Base-by-base conservation (phyloP, 345 rosid species). In the Schrenkiella parvula region DNA sequence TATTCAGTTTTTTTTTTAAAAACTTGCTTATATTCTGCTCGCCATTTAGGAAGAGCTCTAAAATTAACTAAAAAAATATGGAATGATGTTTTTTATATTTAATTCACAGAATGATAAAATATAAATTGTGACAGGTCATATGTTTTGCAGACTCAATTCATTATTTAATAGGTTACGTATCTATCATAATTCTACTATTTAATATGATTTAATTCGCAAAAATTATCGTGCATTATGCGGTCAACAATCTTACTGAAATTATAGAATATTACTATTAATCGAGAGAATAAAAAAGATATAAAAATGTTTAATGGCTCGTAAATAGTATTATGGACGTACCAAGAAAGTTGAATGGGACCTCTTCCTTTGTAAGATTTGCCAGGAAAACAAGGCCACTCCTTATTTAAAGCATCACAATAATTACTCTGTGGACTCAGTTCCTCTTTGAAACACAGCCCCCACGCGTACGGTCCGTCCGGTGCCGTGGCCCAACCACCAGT, bases 391-490 rank as follows among this genome's bases (percentile, higher is more conserved):
- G 86, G 88, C 85, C 85, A 86, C 17, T 52, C 31, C 18, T 9
- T 66, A 44, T 78, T 55, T 35, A 60, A 29, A 1, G 73, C 66
- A 43, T 73, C 73, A 64, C 91, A 88, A 58, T 88, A 83, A 28
- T 78, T 4, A 31, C 78, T 68, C 29, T 78, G 68, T 9, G 87
- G 84, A 52, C 77, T 84, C 52, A 78, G 78, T 68, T 89, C 91
- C 60, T 55, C 80, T 18, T 79, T 53, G 54, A 34, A 81, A 80
- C 91, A 89, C n/a, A 85, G 75, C 12, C 89, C 91, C 91, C 91
- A 85, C 1, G 95, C 79, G 55, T 84, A 89, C 13, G 86, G 88
- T 26, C 88, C 89, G 31, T 84, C 89, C 8, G 88, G 87, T 34
- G 92, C 88, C 44, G 80, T 82, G 34, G 83, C 38, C 86, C 85